Conservation (phyloP, 1,139 yeast genomes). For the Scheffersomyces cryptocercus region DNA sequence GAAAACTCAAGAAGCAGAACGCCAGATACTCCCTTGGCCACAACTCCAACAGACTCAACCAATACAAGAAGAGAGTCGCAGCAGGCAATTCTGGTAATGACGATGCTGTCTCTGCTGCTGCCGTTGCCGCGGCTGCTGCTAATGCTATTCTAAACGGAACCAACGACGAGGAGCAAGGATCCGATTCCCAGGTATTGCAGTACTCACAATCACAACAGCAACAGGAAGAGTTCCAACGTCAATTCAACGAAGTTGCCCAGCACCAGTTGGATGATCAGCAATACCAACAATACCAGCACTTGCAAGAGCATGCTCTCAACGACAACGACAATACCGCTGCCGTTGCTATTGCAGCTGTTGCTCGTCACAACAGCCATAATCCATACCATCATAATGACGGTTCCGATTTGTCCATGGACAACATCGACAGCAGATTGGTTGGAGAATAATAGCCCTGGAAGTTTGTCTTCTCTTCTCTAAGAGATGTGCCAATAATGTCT, state of each 20-base stretch:
- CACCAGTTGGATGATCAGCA: constrained; percentile 30
- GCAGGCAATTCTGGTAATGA: constrained; percentile 28
- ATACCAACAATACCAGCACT: constrained; percentile 35
- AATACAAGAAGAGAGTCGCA: constrained; percentile 27
- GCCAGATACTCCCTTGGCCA: constrained; percentile 7
- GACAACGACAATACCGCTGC: constrained; percentile 34
- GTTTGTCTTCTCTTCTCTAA: no score
- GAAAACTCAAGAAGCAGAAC: constrained; percentile 50
- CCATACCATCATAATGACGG: constrained; percentile 23
- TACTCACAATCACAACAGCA: constrained; percentile 29
- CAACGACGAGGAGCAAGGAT: constrained; percentile 9
- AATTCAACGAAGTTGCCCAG: constrained; percentile 38
- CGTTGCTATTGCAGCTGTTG: constrained; percentile 48
- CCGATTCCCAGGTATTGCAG: constrained; percentile 22
- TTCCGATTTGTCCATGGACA: constrained; percentile 46
- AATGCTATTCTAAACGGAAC: constrained; percentile 12
- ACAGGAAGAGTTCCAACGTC: constrained; percentile 42
- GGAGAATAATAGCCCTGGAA: constrained; percentile 30
- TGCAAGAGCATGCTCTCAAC: constrained; percentile 26
- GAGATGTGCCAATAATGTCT: no score
- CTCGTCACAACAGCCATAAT: constrained; percentile 24
- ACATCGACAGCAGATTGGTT: constrained; percentile 49
- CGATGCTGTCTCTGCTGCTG: constrained; percentile 24
- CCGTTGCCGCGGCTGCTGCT: not conserved
- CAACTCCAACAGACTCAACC: constrained; percentile 10